Evolutionary conservation across 495 filamentous ascomycete species (phyloP), one percentile per base, ranked within the genome.

Genomic region (Halenospora varia): DNA sequence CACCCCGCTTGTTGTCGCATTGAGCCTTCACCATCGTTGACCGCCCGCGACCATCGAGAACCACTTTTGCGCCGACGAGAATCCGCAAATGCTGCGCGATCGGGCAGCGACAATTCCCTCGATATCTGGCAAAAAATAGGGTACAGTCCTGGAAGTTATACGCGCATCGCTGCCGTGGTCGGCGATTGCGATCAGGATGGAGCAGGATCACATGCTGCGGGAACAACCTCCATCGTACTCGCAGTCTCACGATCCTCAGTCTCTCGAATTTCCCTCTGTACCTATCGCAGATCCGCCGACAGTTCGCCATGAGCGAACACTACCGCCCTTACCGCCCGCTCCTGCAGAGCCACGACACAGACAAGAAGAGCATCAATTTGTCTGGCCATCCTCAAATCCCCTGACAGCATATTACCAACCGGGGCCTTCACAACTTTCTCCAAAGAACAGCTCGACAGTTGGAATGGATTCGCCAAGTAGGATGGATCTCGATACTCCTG

Each of bases 381-480:
- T 72, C 54, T 82, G 79, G 79, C 79, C 79, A 25, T 79, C 75
- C 48, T 70, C 76, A 24, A 82, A 82, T 51, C 79, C 79, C 10
- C 69, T 81, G 25, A 79, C 76, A 2, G 73, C 75, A 9, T 81
- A 77, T 69, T 82, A 82, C 24, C 60, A 67, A 35, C 61, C 61
- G 10, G 60, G 56, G 4, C 62, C 62, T 17, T 62, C 68, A 20
- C 61, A 67, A 48, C 41, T 63, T 1, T 64, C 65, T 45, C 65
- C 62, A 19, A 61, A 60, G 29, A 55, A 15, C 26, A 26, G 25
- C 25, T 23, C 53, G n/a, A 55, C 62, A 20, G 53, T 45, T 44
- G 52, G 42, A 2, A 54, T 53, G 15, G 56, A 58, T 13, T 60
- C 60, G 24, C 61, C 65, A 13, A 66, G 61, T 25, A 59, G 62